phyloP scores from a whole-genome alignment of 139 green algal genomes.

The Ostreobium quekettii region DNA sequence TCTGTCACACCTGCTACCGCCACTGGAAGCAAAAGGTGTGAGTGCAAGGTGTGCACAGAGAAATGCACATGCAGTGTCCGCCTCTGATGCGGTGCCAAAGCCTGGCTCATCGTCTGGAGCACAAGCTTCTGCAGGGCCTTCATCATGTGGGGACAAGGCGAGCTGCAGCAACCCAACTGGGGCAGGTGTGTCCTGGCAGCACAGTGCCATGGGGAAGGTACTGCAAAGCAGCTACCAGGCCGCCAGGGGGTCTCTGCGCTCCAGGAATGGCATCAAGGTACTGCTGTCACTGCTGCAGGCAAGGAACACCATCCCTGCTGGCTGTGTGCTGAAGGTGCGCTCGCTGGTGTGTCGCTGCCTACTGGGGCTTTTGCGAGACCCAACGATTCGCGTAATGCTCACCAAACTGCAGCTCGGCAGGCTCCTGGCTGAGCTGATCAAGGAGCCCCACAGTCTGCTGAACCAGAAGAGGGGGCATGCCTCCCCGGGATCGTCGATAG shows the following conservation, averaged over 20 bases:
- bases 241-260: conserved; percentile 37
- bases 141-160: conserved; percentile 20
- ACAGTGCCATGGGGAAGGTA: conserved; percentile 4
- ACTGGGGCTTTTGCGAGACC: conserved; percentile 32
- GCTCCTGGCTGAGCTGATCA: conserved; percentile 49
- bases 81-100: background rate
- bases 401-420: conserved; percentile 55
- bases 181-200: background rate
- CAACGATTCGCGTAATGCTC: conserved; percentile 53
- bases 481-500: conserved; percentile 7
- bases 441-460: no score
- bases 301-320: conserved; percentile 19
- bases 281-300: conserved; percentile 42
- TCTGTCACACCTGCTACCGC: conserved; percentile 28
- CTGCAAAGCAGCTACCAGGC: conserved; percentile 38
- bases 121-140: background rate
- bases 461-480: background rate
- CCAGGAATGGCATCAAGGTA: conserved; percentile 45
- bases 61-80: no score
- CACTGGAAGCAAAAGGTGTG: no score
- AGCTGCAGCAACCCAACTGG: conserved; percentile 13
- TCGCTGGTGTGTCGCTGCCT: conserved; percentile 34
- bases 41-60: no score
- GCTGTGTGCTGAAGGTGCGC: conserved; percentile 22
- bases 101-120: background rate